Conservation (phyloP, 78 protist species). For the Polysphondylium violaceum region DNA sequence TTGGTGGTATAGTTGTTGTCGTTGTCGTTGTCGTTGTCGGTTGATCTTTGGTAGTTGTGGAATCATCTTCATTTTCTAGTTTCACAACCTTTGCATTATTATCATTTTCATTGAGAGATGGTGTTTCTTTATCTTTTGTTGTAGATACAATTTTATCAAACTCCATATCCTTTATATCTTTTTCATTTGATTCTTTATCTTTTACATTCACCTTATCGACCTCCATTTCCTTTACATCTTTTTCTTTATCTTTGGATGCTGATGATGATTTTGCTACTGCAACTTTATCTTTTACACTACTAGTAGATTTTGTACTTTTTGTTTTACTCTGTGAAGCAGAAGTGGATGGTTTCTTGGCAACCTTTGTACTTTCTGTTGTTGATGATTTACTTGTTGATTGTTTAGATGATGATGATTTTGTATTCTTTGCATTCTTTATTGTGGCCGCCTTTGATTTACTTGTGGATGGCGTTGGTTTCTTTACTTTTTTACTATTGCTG, state of each 20-base stretch:
- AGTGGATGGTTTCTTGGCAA: not conserved
- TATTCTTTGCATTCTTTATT: not conserved
- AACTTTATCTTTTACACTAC: no score
- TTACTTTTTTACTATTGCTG: not conserved
- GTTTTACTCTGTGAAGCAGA: not conserved
- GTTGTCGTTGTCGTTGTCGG: not conserved
- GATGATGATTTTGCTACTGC: no score
- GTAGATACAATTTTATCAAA: no score
- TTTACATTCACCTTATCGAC: not conserved
- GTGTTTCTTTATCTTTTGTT: not conserved
- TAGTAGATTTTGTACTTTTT: not conserved
- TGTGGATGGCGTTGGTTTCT: not conserved
- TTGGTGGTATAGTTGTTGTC: not conserved
- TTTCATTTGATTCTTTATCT: not conserved
- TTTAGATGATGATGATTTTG: not conserved
- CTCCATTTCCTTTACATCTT: no score
- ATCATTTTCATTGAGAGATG: not conserved
- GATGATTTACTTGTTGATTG: not conserved
- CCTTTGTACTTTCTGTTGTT: not conserved
- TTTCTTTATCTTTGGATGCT: not conserved
- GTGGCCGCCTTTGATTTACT: not conserved
- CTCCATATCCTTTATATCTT: no score
- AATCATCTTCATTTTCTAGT: not conserved
- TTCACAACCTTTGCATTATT: not conserved
- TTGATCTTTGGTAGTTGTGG: not conserved